phyloP scores from a whole-genome alignment of 768 basidiomycete genomes.

The Clitopilus passeckerianus region DNA sequence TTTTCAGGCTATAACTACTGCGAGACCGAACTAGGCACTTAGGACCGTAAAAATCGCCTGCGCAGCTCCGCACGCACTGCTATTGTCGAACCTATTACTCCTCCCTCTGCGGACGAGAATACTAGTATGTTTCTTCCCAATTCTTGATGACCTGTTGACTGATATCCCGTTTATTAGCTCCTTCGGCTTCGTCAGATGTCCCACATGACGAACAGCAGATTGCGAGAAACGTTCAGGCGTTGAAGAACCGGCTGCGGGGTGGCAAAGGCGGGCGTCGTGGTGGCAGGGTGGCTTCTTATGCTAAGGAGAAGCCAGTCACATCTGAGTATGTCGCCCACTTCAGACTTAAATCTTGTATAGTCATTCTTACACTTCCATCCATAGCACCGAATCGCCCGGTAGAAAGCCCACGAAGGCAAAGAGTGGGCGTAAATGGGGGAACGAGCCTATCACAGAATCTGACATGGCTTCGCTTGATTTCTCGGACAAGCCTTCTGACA shows the following conservation, averaged over 20 bases:
- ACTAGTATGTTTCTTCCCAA: conserved; percentile 35
- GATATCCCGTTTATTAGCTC: conserved; percentile 24
- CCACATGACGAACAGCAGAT: conserved; percentile 85
- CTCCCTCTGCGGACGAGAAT: conserved; percentile 57
- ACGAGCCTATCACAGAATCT: conserved; percentile 69
- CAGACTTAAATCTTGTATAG: not conserved
- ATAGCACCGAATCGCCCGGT: conserved; percentile 56
- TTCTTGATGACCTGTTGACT: not conserved
- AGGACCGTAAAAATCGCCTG: conserved; percentile 74
- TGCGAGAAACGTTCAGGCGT: conserved; percentile 83
- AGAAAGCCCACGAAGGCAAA: conserved; percentile 67
- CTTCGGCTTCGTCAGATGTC: conserved; percentile 41
- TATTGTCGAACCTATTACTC: conserved; percentile 34
- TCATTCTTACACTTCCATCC: not conserved
- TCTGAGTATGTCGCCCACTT: conserved; percentile 30
- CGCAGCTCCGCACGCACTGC: conserved; percentile 20
- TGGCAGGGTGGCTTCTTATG: conserved; percentile 55
- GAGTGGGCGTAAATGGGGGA: conserved; percentile 88
- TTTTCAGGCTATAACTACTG: conserved; percentile 1
- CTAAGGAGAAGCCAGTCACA: conserved; percentile 48
- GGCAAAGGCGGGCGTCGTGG: conserved; percentile 57
- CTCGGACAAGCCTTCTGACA: conserved; percentile 48
- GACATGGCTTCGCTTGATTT: conserved; percentile 96
- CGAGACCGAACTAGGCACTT: conserved; percentile 2
- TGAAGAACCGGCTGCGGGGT: conserved; percentile 81